Base-by-base conservation (phyloP, 495 filamentous ascomycete species). In the Cercophora samala region DNA sequence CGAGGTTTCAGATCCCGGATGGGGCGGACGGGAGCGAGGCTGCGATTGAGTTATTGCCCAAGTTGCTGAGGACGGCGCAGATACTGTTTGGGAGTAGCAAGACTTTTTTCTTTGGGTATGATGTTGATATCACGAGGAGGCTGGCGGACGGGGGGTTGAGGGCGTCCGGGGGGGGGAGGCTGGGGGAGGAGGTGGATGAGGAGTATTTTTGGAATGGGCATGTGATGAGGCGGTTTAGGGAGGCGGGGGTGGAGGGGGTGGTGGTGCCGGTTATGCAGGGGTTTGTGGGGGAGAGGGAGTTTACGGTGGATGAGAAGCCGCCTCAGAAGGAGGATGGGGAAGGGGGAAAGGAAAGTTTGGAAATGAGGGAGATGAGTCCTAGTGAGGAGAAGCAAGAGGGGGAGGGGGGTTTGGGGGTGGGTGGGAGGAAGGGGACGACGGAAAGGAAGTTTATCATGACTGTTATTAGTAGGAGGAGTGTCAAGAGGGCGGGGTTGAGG, bases 51-150 rank as follows among this genome's bases (percentile, higher is more conserved):
- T 78, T 98, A 19, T 81, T 94, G 37, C 93, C 94, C 2, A 97
- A 96, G 76, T 77, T 97, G 60, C 78, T 99, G 26, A 85, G 90
- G 18, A 95, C 91, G 60, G 89, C 91, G 15, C 90, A 89, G 74
- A 80, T 97, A 58, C 79, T 96, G 60, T 91, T 97, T 70, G 85
- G 86, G 3, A 84, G 89, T 4, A 92, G 90, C 19, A 83, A 83
- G 64, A 97, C 91, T 74, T 97, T 97, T 78, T 97, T 88, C 78
- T 99, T 91, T 72, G 89, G 92, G 15, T 97, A 99, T 75, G 95
- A 99, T 68, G 85, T 91, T 75, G 93, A 97, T 73, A 83, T 97
- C 37, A 97, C 94, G 13, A 83, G 88, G 55, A 86, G 84, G 67
- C 73, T 90, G 70, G 79, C 81, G 46, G 77, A 75, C 29, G 74